phyloP scores from a whole-genome alignment of 2,329 filamentous ascomycete species.

The Tolypocladium pustulatum region DNA sequence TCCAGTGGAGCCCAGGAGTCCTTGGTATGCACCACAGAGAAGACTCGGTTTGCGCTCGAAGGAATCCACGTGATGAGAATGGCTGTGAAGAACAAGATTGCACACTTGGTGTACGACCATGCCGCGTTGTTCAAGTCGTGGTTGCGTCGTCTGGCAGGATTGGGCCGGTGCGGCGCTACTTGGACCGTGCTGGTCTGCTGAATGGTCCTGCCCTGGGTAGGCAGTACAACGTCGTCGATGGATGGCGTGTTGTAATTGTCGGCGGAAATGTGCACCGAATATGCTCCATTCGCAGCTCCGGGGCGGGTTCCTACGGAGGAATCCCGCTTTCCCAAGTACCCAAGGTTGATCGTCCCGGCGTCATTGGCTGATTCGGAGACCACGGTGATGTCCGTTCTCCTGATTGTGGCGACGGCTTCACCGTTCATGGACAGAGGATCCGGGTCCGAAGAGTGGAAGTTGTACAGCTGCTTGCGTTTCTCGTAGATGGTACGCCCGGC shows the following conservation, averaged over 20 bases:
- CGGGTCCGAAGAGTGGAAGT: constrained; percentile 38
- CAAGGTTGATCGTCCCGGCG: constrained; percentile 11
- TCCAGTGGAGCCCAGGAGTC: constrained; percentile 48
- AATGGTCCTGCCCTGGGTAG: constrained; percentile 14
- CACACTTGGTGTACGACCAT: constrained; percentile 60
- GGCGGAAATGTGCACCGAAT: constrained; percentile 42
- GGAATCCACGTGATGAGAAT: constrained; percentile 67
- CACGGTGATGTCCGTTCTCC: constrained; percentile 55
- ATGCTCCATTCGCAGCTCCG: constrained; percentile 19
- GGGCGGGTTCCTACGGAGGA: constrained; percentile 6
- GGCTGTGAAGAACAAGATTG: constrained; percentile 61
- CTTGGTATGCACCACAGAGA: constrained; percentile 49
- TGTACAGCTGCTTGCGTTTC: constrained; percentile 51
- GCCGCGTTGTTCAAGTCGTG: constrained; percentile 51
- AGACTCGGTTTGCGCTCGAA: constrained; percentile 68
- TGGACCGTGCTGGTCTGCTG: constrained; percentile 7
- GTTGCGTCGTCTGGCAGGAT: constrained; percentile 23
- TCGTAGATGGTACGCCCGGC: constrained; percentile 59
- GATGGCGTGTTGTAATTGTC: constrained; percentile 2
- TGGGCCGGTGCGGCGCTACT: constrained; percentile 12
- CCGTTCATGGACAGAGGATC: constrained; percentile 27
- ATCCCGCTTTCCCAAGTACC: constrained; percentile 11
- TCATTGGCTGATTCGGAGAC: constrained; percentile 34
- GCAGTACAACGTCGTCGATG: constrained; percentile 13
- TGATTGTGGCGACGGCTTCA: constrained; percentile 37